Evolutionary conservation across 2,329 filamentous ascomycete species (phyloP).

Genomic region (Fusarium multiceps): DNA sequence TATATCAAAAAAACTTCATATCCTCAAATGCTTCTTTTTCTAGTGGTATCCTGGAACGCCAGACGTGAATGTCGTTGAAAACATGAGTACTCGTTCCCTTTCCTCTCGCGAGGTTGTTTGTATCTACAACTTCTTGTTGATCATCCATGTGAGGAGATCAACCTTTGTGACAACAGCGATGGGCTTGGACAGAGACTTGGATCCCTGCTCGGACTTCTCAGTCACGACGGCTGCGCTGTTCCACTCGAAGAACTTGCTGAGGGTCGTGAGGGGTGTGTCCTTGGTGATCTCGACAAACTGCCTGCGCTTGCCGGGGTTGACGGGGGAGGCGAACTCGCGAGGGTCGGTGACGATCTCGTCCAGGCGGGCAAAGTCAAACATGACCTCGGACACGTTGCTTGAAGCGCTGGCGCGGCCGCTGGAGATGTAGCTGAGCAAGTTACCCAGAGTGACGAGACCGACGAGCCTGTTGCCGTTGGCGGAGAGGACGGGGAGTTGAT

Average conservation of each 20-base stretch:
- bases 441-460: conserved; percentile 93
- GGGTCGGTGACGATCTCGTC: conserved; percentile 93
- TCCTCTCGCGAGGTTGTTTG: conserved; percentile 32
- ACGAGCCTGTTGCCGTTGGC: conserved; percentile 78
- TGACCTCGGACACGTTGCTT: conserved; percentile 84
- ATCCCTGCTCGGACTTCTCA: conserved; percentile 70
- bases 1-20: conserved; percentile 32
- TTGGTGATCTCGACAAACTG: conserved; percentile 95
- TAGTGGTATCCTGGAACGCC: conserved; percentile 46
- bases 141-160: conserved; percentile 91
- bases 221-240: conserved; percentile 96
- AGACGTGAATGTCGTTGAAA: conserved; percentile 48
- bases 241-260: conserved; percentile 97
- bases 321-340: conserved; percentile 65
- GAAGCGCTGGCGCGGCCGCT: conserved; percentile 80
- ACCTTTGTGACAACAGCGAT: conserved; percentile 96
- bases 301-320: conserved; percentile 60
- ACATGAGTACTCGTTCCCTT: conserved; percentile 49
- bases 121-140: conserved; percentile 66
- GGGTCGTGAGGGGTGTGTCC: conserved; percentile 83
- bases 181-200: conserved; percentile 74
- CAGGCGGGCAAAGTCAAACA: conserved; percentile 94
- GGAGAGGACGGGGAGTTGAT: conserved; percentile 91
- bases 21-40: conserved; percentile 34
- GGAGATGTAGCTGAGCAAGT: conserved; percentile 90